phyloP scores from a whole-genome alignment of 176 grass and related monocot species.

The Eragrostis nindensis region DNA sequence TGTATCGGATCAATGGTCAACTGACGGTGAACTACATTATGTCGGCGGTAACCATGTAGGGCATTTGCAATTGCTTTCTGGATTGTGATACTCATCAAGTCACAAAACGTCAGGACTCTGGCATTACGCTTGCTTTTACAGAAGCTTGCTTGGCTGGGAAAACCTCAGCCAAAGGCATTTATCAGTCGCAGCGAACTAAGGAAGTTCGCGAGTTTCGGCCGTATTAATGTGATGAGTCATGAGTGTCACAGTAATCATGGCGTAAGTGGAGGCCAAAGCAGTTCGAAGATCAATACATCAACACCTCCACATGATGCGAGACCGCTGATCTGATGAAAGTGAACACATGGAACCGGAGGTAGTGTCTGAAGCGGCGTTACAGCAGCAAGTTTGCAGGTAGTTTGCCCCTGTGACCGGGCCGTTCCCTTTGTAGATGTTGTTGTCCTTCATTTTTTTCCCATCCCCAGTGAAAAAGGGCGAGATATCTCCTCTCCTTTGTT shows the following conservation, averaged over 20 bases:
- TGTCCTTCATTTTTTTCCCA: neutral
- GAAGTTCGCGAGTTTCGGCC: neutral
- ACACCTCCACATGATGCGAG: neutral
- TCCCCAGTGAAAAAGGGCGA: slow-evolving; percentile 21
- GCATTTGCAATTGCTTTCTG: slow-evolving; percentile 5
- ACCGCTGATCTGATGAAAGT: slow-evolving; percentile 5
- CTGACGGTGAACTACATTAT: neutral
- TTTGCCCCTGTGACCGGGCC: slow-evolving; percentile 11
- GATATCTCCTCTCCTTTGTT: slow-evolving; percentile 33
- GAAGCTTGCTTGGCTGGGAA: slow-evolving; percentile 21
- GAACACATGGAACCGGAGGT: neutral
- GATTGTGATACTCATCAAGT: slow-evolving; percentile 27
- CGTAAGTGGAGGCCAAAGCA: neutral
- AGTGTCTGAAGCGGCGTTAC: slow-evolving; percentile 5
- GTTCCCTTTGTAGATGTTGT: slow-evolving; percentile 37
- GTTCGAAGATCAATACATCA: slow-evolving; percentile 20
- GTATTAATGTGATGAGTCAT: neutral
- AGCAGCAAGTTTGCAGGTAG: slow-evolving; percentile 60
- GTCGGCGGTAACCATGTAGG: slow-evolving; percentile 33
- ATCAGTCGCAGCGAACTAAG: slow-evolving; percentile 11
- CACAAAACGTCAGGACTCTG: slow-evolving; percentile 8
- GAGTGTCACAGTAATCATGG: slow-evolving; percentile 10
- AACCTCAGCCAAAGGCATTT: slow-evolving; percentile 31
- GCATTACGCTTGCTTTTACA: slow-evolving; percentile 36
- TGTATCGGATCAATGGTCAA: slow-evolving; percentile 1